Evolutionary conservation across 176 grass and related monocot species (phyloP).

Genomic region (Oryza officinalis): DNA sequence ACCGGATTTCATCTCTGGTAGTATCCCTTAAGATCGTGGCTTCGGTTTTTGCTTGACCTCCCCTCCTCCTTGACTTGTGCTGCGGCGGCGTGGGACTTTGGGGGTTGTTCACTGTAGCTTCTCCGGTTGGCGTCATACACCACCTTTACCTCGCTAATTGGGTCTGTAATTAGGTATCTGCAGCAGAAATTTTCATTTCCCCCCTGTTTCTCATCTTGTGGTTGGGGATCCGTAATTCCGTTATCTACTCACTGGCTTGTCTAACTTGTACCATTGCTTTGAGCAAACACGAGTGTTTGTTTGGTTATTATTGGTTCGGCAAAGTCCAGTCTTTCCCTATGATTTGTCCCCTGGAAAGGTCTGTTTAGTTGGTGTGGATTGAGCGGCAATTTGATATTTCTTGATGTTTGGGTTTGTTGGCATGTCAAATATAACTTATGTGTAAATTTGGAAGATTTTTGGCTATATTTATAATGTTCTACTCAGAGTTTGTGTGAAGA

Average conservation of each 20-base stretch:
- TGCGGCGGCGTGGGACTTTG: background rate
- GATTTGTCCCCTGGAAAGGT: background rate
- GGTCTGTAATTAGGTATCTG: background rate
- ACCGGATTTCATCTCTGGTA: background rate
- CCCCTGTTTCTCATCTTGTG: background rate
- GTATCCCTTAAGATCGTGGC: constrained; percentile 1
- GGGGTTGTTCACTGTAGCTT: background rate
- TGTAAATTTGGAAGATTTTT: background rate
- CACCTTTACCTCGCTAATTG: background rate
- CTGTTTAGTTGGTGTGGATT: background rate
- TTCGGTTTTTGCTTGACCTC: background rate
- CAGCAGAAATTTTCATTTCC: background rate
- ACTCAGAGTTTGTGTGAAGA: background rate
- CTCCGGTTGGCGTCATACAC: background rate
- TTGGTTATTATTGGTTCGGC: background rate
- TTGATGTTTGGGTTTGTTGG: background rate
- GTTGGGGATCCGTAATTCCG: background rate
- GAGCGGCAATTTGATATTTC: background rate
- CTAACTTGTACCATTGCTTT: background rate
- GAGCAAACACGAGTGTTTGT: background rate
- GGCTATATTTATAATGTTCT: background rate
- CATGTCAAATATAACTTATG: background rate
- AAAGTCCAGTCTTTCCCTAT: background rate
- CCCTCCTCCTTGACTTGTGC: background rate
- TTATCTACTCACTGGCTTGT: background rate